These are phyloP conservation scores for Pichia phayaonensis DNA, from an alignment of 805 yeast species.

Conservation along the genomic window DNA sequence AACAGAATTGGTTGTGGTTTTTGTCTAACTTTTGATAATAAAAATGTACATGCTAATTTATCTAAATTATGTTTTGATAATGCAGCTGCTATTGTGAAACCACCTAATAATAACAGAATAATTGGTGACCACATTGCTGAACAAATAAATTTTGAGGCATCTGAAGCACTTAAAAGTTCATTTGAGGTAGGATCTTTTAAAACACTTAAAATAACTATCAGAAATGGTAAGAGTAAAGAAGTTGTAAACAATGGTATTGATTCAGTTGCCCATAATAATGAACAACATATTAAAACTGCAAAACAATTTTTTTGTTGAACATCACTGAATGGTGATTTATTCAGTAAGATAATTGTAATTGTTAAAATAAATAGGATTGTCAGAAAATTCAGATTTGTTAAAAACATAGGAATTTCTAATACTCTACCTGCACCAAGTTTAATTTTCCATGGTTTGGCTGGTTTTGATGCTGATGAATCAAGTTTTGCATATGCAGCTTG, in stretches of 20 bases:
- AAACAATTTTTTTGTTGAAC: conserved; percentile 69
- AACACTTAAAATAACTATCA: conserved; percentile 67
- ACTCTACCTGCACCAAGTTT: conserved; percentile 25
- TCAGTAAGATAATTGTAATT: conserved; percentile 42
- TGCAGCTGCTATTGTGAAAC: conserved; percentile 93
- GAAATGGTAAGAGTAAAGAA: conserved; percentile 71
- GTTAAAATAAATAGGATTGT: conserved; percentile 41
- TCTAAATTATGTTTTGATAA: conserved; percentile 87
- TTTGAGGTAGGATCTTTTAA: conserved; percentile 48
- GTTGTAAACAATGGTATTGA: conserved; percentile 89
- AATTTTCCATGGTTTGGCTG: conserved; percentile 16
- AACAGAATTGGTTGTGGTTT: conserved; percentile 71
- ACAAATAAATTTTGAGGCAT: conserved; percentile 72
- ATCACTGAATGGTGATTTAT: conserved; percentile 52
- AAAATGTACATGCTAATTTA: conserved; percentile 72
- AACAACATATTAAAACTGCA: conserved; percentile 74
- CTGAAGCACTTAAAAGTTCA: conserved; percentile 49
- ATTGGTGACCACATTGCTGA: conserved; percentile 94
- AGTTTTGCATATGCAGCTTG: conserved; percentile 53
- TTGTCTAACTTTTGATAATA: conserved; percentile 78
- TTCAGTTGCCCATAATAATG: conserved; percentile 93
- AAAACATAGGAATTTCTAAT: conserved; percentile 27
- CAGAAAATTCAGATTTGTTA: conserved; percentile 32
- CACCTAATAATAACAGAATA: conserved; percentile 83
- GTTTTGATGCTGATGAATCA: background rate